Base-by-base conservation (phyloP, 495 filamentous ascomycete genomes). In the Penicillium ucsense region DNA sequence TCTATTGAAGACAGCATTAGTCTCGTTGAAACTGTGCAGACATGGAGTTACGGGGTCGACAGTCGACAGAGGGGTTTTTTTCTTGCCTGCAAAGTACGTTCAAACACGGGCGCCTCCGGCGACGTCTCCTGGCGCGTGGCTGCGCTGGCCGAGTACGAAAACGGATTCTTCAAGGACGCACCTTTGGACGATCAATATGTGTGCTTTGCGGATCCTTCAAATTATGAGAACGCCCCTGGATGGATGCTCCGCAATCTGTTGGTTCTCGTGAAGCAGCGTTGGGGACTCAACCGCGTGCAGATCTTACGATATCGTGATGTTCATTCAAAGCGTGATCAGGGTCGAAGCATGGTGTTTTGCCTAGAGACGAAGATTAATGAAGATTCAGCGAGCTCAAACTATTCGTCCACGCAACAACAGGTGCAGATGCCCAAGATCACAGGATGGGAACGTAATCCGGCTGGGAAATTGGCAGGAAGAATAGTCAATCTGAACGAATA, bases 211-310 rank as follows among this genome's bases (percentile, higher is more conserved):
- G 92, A 98, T 60, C 89, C 92, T 4, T 95, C 90, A 3, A 94
- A 86, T 34, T 96, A 94, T 60, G 67, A 82, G 3, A 77, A 84
- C 38, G 80, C 86, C 47, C 90, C 92, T 6, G 87, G 89, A 0
- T 96, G 92, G 92, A 86, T 90, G 72, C 70, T 97, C 29, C 75
- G 92, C 43, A 98, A 98, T 56, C 75, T 97, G 5, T 70, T 98
- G 11, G 78, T 95, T 5, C 71, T 98, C 46, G 78, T 94, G n/a
- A 80, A 83, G 48, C 83, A 86, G 52, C 75, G 91, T 28, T 98
- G 86, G 74, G 75, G 80, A 6, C 75, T 94, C 34, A 72, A 79
- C 34, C 79, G 82, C 37, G 83, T 89, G 34, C 88, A 90, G 57
- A 79, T 97, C 41, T 66, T 98, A n/a, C 88, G 91, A 53, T 98